phyloP scores from a whole-genome alignment of 2,329 filamentous ascomycete genomes.

The Chaetomium globosum region DNA sequence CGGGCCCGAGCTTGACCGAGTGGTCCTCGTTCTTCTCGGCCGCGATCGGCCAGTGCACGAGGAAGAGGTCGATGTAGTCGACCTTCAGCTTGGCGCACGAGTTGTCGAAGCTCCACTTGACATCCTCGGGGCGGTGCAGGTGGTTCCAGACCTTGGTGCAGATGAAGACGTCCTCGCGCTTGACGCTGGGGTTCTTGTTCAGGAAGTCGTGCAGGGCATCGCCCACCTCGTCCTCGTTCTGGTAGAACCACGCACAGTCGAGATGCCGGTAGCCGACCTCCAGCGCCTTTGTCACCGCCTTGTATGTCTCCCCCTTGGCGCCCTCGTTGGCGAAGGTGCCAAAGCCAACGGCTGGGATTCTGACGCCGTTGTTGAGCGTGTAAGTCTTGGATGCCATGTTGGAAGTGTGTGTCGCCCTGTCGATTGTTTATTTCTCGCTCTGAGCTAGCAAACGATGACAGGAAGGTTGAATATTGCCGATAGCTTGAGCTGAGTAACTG shows the following conservation, averaged over 20 bases:
- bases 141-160: slow-evolving; percentile 74
- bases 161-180: slow-evolving; percentile 58
- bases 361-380: slow-evolving; percentile 56
- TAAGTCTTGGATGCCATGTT: slow-evolving; percentile 42
- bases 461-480: not conserved
- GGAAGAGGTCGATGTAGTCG: slow-evolving; percentile 61
- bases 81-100: slow-evolving; percentile 55
- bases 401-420: slow-evolving; percentile 5
- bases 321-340: slow-evolving; percentile 71
- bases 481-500: not conserved
- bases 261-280: slow-evolving; percentile 67
- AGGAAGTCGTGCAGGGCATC: slow-evolving; percentile 55
- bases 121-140: slow-evolving; percentile 62
- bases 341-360: slow-evolving; percentile 65
- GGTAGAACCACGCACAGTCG: slow-evolving; percentile 70
- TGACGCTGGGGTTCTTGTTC: slow-evolving; percentile 48
- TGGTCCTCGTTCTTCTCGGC: slow-evolving; percentile 50
- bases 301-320: slow-evolving; percentile 60
- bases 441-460: no score
- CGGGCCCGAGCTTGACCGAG: slow-evolving; percentile 49
- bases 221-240: slow-evolving; percentile 66
- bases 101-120: slow-evolving; percentile 54
- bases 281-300: slow-evolving; percentile 65
- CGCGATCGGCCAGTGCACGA: slow-evolving; percentile 58
- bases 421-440: not conserved